Evolutionary conservation across 768 basidiomycete genomes (phyloP).

Genomic region (Collybiopsis confluens): DNA sequence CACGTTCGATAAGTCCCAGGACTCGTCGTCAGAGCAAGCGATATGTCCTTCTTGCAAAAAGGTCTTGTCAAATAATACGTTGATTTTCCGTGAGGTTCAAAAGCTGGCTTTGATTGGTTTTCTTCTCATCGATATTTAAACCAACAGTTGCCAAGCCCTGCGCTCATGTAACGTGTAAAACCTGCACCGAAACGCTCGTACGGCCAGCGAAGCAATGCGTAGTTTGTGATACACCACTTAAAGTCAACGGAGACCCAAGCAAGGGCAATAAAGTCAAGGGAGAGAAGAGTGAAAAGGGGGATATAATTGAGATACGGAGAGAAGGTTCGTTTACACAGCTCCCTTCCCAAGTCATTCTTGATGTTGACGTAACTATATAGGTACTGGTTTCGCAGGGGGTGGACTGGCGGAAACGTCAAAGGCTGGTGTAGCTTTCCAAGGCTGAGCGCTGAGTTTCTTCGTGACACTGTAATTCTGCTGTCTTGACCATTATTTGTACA

Average conservation of each 20-base stretch:
- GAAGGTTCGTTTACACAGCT: slow-evolving; percentile 55
- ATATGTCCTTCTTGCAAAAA: slow-evolving; percentile 91
- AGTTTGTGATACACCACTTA: slow-evolving; percentile 68
- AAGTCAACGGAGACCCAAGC: not conserved
- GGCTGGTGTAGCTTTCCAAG: slow-evolving; percentile 82
- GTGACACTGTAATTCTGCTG: no score
- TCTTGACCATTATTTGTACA: no score
- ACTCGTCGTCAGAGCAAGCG: slow-evolving; percentile 42
- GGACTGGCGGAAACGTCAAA: slow-evolving; percentile 86
- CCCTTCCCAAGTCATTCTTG: not conserved
- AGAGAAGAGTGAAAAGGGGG: slow-evolving; percentile 41
- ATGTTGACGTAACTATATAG: slow-evolving; percentile 28
- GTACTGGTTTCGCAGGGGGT: slow-evolving; percentile 94
- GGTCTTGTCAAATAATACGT: slow-evolving; percentile 70
- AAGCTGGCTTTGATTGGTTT: no score
- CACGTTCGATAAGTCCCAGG: slow-evolving; percentile 41
- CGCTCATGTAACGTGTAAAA: slow-evolving; percentile 88
- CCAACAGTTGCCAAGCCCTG: slow-evolving; percentile 83
- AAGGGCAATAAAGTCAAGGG: not conserved
- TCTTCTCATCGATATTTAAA: no score
- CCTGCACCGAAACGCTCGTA: slow-evolving; percentile 85
- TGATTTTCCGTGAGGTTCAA: slow-evolving; percentile 70
- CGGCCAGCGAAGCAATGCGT: slow-evolving; percentile 77
- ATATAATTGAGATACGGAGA: slow-evolving; percentile 78
- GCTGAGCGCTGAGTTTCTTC: slow-evolving; percentile 43